Evolutionary conservation across 352 stramenopile genomes (phyloP).

Genomic region (Phytophthora pinifolia): DNA sequence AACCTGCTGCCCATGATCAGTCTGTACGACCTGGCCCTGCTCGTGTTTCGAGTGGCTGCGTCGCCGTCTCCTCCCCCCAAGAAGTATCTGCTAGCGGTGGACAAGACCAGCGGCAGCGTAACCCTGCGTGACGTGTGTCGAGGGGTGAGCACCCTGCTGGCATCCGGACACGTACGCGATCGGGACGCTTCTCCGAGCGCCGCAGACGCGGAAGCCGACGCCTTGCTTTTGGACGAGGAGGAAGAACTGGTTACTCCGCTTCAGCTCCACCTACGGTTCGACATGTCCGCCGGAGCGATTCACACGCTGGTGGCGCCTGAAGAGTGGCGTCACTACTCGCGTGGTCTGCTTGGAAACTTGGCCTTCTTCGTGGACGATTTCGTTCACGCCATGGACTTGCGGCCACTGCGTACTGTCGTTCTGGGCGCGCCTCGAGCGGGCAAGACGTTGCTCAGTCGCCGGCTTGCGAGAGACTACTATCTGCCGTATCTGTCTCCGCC

Average conservation of each 20-base stretch:
- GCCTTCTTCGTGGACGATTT: conserved; percentile 75
- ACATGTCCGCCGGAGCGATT: conserved; percentile 48
- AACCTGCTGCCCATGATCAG: conserved; percentile 87
- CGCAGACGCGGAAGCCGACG: conserved; percentile 50
- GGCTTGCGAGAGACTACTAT: conserved; percentile 72
- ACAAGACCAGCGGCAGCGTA: conserved; percentile 49
- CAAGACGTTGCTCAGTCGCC: conserved; percentile 57
- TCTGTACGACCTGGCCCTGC: conserved; percentile 73
- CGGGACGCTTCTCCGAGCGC: conserved; percentile 14
- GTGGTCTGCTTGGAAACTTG: conserved; percentile 64
- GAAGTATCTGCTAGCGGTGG: conserved; percentile 68
- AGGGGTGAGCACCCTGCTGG: conserved; percentile 59
- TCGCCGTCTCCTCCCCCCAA: conserved; percentile 39
- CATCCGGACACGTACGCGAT: conserved; percentile 48
- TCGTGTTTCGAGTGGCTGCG: conserved; percentile 48
- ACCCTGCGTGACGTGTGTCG: conserved; percentile 66
- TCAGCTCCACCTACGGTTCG: conserved; percentile 76
- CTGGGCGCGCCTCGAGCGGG: conserved; percentile 64
- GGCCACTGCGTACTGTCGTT: conserved; percentile 68
- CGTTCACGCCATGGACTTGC: conserved; percentile 70
- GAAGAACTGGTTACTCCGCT: conserved; percentile 56
- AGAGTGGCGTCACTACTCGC: conserved; percentile 69
- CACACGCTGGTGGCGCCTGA: conserved; percentile 55
- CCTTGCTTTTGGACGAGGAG: conserved; percentile 58
- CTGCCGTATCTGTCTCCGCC: conserved; percentile 59